These are phyloP conservation scores for Boletus sp. DNA, from an alignment of 768 basidiomycete genomes.

Conservation along the genomic window DNA sequence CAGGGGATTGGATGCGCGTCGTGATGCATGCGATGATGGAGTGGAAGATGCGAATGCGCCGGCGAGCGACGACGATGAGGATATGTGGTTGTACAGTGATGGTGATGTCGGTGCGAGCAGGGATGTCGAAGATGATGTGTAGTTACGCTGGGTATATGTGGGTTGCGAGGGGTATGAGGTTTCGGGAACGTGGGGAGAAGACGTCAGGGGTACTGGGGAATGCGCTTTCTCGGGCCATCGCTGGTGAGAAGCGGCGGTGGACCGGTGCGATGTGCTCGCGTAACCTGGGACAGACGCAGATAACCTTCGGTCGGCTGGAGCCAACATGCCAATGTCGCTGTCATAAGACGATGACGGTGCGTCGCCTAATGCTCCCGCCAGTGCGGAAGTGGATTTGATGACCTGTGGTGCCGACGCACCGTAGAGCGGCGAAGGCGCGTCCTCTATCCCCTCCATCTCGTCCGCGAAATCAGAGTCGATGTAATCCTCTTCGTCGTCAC, in stretches of 20 bases:
- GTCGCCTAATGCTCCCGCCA: slow-evolving; percentile 33
- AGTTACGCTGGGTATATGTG: slow-evolving; percentile 24
- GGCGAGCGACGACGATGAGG: slow-evolving; percentile 27
- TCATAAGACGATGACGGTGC: slow-evolving; percentile 12
- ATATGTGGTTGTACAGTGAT: slow-evolving; percentile 19
- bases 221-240: slow-evolving; percentile 19
- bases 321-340: slow-evolving; percentile 1
- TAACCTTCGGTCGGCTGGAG: slow-evolving; percentile 28
- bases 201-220: slow-evolving; percentile 7
- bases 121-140: slow-evolving; percentile 16
- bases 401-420: slow-evolving; percentile 20
- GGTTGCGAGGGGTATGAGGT: slow-evolving; percentile 21
- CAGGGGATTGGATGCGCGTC: slow-evolving; percentile 13
- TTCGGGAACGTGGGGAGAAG: slow-evolving; percentile 3
- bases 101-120: slow-evolving; percentile 18
- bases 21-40: slow-evolving; percentile 13
- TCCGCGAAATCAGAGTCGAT: slow-evolving; percentile 33
- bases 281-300: slow-evolving; percentile 35
- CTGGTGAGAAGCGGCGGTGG: slow-evolving; percentile 7
- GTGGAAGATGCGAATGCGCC: slow-evolving; percentile 25
- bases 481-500: slow-evolving; percentile 32
- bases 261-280: slow-evolving; percentile 23
- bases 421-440: slow-evolving; percentile 20
- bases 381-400: slow-evolving; percentile 33
- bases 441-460: slow-evolving; percentile 33